Conservation (phyloP, 805 yeast genomes). For the Debaryomyces tyrocola region DNA sequence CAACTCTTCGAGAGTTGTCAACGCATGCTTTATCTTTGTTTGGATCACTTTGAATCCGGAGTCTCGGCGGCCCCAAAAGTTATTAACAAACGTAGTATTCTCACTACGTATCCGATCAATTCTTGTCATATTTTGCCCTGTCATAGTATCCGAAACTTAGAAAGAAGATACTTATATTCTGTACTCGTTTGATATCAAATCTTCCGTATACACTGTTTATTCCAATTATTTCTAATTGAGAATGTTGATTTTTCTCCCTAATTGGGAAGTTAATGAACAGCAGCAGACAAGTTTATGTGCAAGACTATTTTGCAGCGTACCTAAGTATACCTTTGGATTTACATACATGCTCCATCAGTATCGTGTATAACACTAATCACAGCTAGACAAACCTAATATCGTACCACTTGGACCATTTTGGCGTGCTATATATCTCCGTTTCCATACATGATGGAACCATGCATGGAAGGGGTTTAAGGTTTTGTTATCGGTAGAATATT, state of each 20-base stretch:
- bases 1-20: conserved; percentile 48
- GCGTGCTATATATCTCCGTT: too few species aligned
- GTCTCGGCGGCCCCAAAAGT: conserved; percentile 62
- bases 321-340: too few species aligned
- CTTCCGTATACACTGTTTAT: not conserved
- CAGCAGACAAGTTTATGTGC: not conserved
- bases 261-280: conserved; percentile 9
- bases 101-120: conserved; percentile 4
- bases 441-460: too few species aligned
- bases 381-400: too few species aligned
- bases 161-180: not conserved
- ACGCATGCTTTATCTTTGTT: conserved; percentile 57
- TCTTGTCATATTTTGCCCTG: conserved; percentile 3
- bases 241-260: conserved; percentile 13
- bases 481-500: too few species aligned
- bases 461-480: too few species aligned
- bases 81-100: conserved; percentile 38
- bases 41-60: conserved; percentile 57
- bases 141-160: not conserved
- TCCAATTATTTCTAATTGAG: not conserved
- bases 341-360: too few species aligned
- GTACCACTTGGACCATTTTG: too few species aligned
- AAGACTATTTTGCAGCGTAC: not conserved
- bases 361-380: too few species aligned
- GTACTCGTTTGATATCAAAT: not conserved